Evolutionary conservation across 768 basidiomycete genomes (phyloP), one percentile per base, ranked within the genome.

Genomic region (Pseudohyphozyma bogoriensis): DNA sequence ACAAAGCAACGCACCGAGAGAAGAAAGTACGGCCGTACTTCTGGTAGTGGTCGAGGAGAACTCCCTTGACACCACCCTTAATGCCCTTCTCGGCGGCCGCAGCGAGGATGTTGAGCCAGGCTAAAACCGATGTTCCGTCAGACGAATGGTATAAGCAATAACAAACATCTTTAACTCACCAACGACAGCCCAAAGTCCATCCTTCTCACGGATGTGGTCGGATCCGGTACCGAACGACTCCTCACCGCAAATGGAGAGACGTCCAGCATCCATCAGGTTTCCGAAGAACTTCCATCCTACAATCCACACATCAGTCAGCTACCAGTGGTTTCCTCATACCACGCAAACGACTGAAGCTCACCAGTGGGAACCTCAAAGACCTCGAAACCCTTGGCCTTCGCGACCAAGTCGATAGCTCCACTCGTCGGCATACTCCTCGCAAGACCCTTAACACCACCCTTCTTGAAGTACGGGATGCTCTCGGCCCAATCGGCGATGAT

Each of bases 191-290:
- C 95, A 99, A 50, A 99, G 78, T 66, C 95, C 95, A 69, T 99
- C 95, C 80, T 99, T 99, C 79, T 99, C 95, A 63, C 95, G 87
- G 69, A 99, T 93, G 75, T 99, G 95, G 76, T 99, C 95, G 18
- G 93, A 97, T n/a, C 95, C 95, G 11, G 95, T 99, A 59, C 95
- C 95, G 74, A 99, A 99, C 5, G 89, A 92, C 77, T 99, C 95
- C 74, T 99, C 95, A 59, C 95, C 95, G 71, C 95, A 99, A 72
- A 99, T 97, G 52, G 93, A 96, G 52, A 99, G 81, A 46, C 89
- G 81, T 0, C 92, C 93, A 24, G 95, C 95, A 73, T 99, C 95
- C 95, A 99, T 99, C 69, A 99, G 79, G 76, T 97, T 99, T 50
- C 95, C 95, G 72, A 99, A 99, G 82, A 99, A 99, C 76, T 99